Conservation (phyloP, 2,329 filamentous ascomycete genomes). For the Orbilia quercus region DNA sequence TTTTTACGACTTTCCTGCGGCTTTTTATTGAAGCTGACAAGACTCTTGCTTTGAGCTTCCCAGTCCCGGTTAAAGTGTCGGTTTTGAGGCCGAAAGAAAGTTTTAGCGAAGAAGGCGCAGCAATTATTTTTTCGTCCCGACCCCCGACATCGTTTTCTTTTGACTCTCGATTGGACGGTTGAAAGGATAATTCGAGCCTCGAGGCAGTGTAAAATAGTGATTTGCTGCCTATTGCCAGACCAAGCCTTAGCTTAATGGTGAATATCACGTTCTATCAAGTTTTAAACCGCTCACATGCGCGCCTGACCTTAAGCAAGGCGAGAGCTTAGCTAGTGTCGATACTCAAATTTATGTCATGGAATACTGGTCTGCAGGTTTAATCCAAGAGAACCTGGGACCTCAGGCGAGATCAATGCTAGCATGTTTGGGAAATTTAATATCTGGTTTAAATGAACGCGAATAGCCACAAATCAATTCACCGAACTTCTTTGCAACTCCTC, state of each 20-base stretch:
- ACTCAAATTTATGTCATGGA: too few species aligned
- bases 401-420: neutral
- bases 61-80: conserved; percentile 26
- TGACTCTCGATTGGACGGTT: neutral
- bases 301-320: conserved; percentile 22
- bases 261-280: neutral
- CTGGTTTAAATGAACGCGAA: conserved; percentile 42
- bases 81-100: conserved; percentile 5
- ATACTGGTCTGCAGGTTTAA: too few species aligned
- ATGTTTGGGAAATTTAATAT: neutral
- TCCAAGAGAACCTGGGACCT: neutral
- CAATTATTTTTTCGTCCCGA: conserved; percentile 17
- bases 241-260: conserved; percentile 2
- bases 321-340: neutral
- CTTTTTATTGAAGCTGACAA: too few species aligned
- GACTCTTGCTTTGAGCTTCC: too few species aligned
- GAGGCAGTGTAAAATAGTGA: conserved; percentile 9
- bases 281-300: conserved; percentile 37
- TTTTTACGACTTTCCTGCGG: neutral
- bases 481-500: conserved; percentile 15
- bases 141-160: conserved; percentile 27
- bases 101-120: conserved; percentile 54
- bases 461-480: conserved; percentile 25
- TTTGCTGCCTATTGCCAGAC: conserved; percentile 36
- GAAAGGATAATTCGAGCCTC: conserved; percentile 18